phyloP scores from a whole-genome alignment of 1,284 basidiomycete genomes.

The Coniferiporia weirii region DNA sequence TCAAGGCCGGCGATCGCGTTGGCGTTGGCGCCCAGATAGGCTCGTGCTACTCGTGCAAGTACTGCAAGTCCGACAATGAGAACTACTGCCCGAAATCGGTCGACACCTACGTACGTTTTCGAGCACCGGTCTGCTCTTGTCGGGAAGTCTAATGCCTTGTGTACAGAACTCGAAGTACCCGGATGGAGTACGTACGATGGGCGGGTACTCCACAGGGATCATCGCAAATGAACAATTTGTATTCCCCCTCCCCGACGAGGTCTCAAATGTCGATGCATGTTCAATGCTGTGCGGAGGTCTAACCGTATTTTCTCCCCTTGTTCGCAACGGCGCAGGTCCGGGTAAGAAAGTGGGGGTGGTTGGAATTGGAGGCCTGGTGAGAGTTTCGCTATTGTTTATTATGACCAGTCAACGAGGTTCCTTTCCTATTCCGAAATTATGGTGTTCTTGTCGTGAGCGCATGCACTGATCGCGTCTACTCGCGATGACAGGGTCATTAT shows the following conservation, averaged over 20 bases:
- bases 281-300: conserved; percentile 62
- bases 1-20: conserved; percentile 61
- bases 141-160: conserved; percentile 31
- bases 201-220: conserved; percentile 63
- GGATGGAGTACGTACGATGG: conserved; percentile 48
- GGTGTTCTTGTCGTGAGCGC: conserved; percentile 30
- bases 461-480: neutral
- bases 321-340: conserved; percentile 53
- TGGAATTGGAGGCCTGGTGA: conserved; percentile 49
- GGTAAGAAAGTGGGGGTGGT: conserved; percentile 66
- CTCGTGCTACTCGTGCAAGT: conserved; percentile 46
- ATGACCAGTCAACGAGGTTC: conserved; percentile 17
- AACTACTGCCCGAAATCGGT: conserved; percentile 40
- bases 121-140: conserved; percentile 11
- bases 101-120: conserved; percentile 28
- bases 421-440: neutral
- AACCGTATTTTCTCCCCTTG: conserved; percentile 62
- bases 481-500: conserved; percentile 36
- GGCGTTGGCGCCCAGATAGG: conserved; percentile 60
- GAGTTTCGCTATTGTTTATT: too few species aligned
- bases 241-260: conserved; percentile 59
- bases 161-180: conserved; percentile 32
- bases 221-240: conserved; percentile 66
- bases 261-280: conserved; percentile 47
- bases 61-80: conserved; percentile 52